phyloP scores from a whole-genome alignment of 2,329 filamentous ascomycete genomes.

The Aspergillus sclerotialis region DNA sequence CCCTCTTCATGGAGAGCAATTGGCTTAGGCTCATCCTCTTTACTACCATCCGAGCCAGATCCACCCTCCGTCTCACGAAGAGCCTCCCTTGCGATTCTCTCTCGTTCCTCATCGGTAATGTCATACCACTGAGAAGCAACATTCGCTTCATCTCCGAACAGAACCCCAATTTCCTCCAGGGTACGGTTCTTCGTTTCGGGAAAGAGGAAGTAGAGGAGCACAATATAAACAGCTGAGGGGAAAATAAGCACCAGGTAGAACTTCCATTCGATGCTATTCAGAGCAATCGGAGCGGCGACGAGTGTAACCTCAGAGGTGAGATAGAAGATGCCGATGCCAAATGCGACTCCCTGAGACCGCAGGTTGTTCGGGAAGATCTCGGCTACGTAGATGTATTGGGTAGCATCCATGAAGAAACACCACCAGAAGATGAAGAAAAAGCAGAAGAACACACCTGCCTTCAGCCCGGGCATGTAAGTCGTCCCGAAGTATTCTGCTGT shows the following conservation, averaged over 20 bases:
- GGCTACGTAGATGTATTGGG: slow-evolving; percentile 35
- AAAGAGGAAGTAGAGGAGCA: slow-evolving; percentile 27
- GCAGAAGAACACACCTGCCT: slow-evolving; percentile 35
- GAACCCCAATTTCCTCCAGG: slow-evolving; percentile 30
- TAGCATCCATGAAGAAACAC: slow-evolving; percentile 37
- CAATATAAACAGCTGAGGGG: slow-evolving; percentile 24
- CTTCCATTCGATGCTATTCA: slow-evolving; percentile 27
- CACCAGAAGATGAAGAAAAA: slow-evolving; percentile 36
- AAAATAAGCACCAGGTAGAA: slow-evolving; percentile 34
- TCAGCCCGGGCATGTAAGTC: slow-evolving; percentile 25
- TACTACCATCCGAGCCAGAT: no score
- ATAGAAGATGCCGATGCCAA: slow-evolving; percentile 30
- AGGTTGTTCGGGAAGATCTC: slow-evolving; percentile 39
- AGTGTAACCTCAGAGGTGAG: slow-evolving; percentile 30
- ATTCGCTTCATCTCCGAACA: slow-evolving; percentile 27
- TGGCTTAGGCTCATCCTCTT: no score
- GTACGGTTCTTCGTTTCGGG: slow-evolving; percentile 30
- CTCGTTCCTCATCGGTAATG: no score
- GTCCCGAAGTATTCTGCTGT: slow-evolving; percentile 29
- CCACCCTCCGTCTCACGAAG: no score
- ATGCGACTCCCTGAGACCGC: slow-evolving; percentile 29
- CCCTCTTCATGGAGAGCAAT: no score
- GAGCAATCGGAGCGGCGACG: slow-evolving; percentile 24
- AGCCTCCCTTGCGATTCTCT: no score
- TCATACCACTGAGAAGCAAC: no score